These are phyloP conservation scores for Globisporangium cystogenes DNA, from an alignment of 352 stramenopile species.

Conservation along the genomic window DNA sequence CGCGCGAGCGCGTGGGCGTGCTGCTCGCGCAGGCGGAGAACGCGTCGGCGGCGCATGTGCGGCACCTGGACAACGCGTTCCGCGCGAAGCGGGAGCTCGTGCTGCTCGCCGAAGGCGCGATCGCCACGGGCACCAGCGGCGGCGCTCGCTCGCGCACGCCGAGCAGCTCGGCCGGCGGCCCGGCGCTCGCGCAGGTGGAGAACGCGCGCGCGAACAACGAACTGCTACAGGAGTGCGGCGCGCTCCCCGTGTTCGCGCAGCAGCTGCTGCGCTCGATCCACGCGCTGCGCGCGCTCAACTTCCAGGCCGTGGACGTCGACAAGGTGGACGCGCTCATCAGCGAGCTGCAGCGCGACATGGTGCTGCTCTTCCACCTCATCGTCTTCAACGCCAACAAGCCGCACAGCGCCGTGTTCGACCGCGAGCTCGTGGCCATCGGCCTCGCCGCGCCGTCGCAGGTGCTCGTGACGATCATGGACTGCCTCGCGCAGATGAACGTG, in stretches of 20 bases:
- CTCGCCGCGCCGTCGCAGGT: conserved; percentile 47
- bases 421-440: conserved; percentile 62
- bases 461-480: conserved; percentile 70
- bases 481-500: conserved; percentile 60
- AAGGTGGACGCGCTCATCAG: conserved; percentile 53
- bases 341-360: conserved; percentile 73
- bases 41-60: conserved; percentile 45
- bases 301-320: conserved; percentile 68
- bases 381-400: conserved; percentile 65
- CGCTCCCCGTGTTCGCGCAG: conserved; percentile 55
- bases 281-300: conserved; percentile 62
- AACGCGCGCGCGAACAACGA: conserved; percentile 58
- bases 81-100: conserved; percentile 65
- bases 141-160: background rate
- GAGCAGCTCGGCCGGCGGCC: background rate
- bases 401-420: conserved; percentile 52
- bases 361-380: conserved; percentile 73
- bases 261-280: conserved; percentile 61
- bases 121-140: conserved; percentile 4
- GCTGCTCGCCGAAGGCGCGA: conserved; percentile 51
- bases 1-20: conserved; percentile 51
- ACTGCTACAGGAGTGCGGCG: conserved; percentile 65
- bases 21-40: conserved; percentile 69
- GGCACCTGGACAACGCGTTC: conserved; percentile 64
- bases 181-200: conserved; percentile 39